Evolutionary conservation across 1,284 basidiomycete species (phyloP).

Genomic region (Phaffia rhodozyma): DNA sequence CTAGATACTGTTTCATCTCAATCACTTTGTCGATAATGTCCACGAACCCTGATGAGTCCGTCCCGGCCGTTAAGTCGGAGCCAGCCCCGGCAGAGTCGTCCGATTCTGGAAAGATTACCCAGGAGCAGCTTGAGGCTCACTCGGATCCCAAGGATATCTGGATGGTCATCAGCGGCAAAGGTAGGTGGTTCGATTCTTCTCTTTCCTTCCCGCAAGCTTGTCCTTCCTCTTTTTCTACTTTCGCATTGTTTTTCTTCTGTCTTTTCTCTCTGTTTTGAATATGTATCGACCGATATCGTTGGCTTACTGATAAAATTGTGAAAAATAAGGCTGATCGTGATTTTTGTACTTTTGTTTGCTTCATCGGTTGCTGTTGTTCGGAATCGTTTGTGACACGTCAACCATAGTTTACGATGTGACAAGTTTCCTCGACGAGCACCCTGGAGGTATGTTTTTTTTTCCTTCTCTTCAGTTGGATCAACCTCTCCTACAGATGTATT

Average conservation of each 20-base stretch:
- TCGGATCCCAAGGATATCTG: constrained; percentile 60
- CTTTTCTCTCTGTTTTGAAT: constrained; percentile 29
- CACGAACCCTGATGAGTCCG: constrained; percentile 11
- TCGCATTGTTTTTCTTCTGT: not conserved
- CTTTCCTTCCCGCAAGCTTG: not conserved
- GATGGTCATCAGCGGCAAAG: constrained; percentile 70
- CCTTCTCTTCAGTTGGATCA: too few relatives aligned
- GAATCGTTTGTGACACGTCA: constrained; percentile 9
- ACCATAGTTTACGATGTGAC: constrained; percentile 79
- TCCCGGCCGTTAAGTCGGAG: constrained; percentile 12
- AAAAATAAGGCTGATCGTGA: too few relatives aligned
- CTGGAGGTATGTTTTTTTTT: constrained; percentile 38
- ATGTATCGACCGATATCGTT: too few relatives aligned
- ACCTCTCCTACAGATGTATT: too few relatives aligned
- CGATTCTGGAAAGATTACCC: constrained; percentile 35
- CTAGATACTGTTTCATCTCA: too few relatives aligned
- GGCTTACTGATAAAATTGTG: too few relatives aligned
- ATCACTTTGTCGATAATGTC: constrained; percentile 5
- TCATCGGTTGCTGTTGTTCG: constrained; percentile 23
- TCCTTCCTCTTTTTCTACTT: not conserved
- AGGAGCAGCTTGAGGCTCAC: constrained; percentile 63
- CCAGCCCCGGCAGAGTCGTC: not conserved
- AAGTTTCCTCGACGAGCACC: constrained; percentile 81
- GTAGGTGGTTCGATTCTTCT: constrained; percentile 36
- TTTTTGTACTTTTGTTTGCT: constrained; percentile 23